Percentiles rank a stretch among this genome's conserved stretches.
phyloP scores from a whole-genome alignment of 192 early-diverging fungal species.

The Allomyces javanicus region DNA sequence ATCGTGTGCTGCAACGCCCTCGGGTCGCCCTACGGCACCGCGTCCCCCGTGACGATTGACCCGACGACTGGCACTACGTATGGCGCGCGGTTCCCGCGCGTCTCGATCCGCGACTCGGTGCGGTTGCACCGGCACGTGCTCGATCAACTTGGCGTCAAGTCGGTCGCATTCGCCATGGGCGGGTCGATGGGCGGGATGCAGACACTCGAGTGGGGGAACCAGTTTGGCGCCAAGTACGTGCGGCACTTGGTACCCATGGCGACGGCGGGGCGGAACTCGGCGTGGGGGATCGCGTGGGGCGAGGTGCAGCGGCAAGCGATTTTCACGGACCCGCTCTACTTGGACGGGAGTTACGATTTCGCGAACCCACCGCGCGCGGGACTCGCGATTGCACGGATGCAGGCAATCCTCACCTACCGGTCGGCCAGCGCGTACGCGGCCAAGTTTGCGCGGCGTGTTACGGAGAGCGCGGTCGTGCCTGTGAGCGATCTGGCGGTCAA shows the following conservation, averaged over 20 bases:
- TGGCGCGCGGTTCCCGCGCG: slow-evolving; percentile 5
- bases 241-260: slow-evolving; percentile 5
- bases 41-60: slow-evolving; percentile 5
- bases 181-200: slow-evolving; percentile 7
- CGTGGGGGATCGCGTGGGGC: slow-evolving; percentile 6
- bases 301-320: slow-evolving; percentile 9
- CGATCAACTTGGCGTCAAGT: slow-evolving; percentile 1
- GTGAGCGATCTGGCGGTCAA: neutral
- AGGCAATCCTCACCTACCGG: slow-evolving; percentile 8
- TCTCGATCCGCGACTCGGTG: slow-evolving; percentile 7
- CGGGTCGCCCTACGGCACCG: slow-evolving; percentile 5
- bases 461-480: no score
- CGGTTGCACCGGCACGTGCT: slow-evolving; percentile 1
- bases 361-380: slow-evolving; percentile 1
- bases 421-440: neutral
- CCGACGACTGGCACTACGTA: slow-evolving; percentile 1
- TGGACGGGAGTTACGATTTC: neutral
- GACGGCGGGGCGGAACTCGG: slow-evolving; percentile 5
- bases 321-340: slow-evolving; percentile 4
- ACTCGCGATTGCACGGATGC: slow-evolving; percentile 5
- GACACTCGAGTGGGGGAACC: slow-evolving; percentile 4
- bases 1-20: slow-evolving; percentile 6
- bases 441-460: no score
- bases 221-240: neutral
- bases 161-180: slow-evolving; percentile 5